These are phyloP conservation scores for Albugo candida DNA, from an alignment of 352 stramenopile species.

Conservation along the genomic window DNA sequence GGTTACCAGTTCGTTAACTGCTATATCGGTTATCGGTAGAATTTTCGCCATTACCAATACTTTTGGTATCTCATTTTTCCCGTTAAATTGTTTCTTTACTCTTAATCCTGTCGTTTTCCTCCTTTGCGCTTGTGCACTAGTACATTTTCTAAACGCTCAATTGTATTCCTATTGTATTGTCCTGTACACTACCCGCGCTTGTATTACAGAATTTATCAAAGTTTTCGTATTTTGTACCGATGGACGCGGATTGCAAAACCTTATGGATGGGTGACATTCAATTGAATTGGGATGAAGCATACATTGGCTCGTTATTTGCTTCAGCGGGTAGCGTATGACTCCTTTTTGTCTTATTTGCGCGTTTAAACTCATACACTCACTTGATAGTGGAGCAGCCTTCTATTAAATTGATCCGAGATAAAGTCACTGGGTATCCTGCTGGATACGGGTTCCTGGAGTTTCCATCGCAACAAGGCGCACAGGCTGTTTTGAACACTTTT, in stretches of 20 bases:
- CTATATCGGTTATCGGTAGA: no score
- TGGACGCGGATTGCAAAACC: constrained; percentile 47
- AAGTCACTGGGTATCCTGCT: constrained; percentile 67
- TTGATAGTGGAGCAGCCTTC: constrained; percentile 53
- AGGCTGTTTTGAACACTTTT: constrained; percentile 68
- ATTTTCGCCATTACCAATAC: no score
- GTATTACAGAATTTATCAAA: no score
- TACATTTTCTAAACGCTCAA: no score
- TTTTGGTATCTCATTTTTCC: no score
- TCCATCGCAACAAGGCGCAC: constrained; percentile 48
- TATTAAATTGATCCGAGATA: constrained; percentile 83
- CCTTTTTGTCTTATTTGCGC: not conserved
- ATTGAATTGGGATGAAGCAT: constrained; percentile 79
- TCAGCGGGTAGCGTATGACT: constrained; percentile 22
- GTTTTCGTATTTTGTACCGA: not conserved
- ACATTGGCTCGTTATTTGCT: constrained; percentile 71
- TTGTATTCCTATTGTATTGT: no score
- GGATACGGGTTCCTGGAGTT: constrained; percentile 88
- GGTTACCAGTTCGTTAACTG: no score
- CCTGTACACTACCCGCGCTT: no score
- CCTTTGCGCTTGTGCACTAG: no score
- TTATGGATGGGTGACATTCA: constrained; percentile 84
- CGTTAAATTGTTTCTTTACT: no score
- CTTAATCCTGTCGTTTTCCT: no score
- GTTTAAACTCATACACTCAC: not conserved